These are phyloP conservation scores for Mimosa bimucronata DNA, from an alignment of 306 rosid genomes.

Conservation along the genomic window DNA sequence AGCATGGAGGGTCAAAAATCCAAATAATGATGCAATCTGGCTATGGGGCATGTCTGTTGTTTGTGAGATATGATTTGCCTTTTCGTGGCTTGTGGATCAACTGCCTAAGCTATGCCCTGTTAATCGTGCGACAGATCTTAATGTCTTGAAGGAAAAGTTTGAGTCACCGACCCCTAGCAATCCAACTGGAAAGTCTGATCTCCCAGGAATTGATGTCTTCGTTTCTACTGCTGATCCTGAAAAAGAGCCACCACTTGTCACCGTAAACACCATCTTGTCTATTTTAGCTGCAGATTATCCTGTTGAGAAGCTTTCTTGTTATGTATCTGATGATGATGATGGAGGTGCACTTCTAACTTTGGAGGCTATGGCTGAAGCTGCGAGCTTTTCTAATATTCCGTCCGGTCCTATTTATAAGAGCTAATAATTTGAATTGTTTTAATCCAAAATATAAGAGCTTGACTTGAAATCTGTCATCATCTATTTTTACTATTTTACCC, in stretches of 20 bases:
- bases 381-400: slow-evolving; percentile 94
- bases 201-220: slow-evolving; percentile 89
- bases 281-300: slow-evolving; percentile 91
- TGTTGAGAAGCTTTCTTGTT: slow-evolving; percentile 97
- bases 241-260: slow-evolving; percentile 97
- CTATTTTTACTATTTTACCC: too few relatives aligned
- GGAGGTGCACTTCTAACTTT: slow-evolving; percentile 98
- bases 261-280: slow-evolving; percentile 90
- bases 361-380: slow-evolving; percentile 99
- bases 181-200: slow-evolving; percentile 95
- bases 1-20: slow-evolving; percentile 75
- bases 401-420: too few relatives aligned
- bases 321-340: slow-evolving; percentile 98
- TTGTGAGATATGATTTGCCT: slow-evolving; percentile 97
- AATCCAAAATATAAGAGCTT: too few relatives aligned
- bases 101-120: slow-evolving; percentile 87
- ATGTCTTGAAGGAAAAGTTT: slow-evolving; percentile 86
- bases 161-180: too few relatives aligned
- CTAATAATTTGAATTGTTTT: too few relatives aligned
- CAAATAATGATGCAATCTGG: slow-evolving; percentile 84
- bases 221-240: slow-evolving; percentile 99
- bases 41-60: slow-evolving; percentile 97
- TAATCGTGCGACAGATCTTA: slow-evolving; percentile 86
- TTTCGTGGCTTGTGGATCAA: slow-evolving; percentile 97
- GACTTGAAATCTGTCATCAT: too few relatives aligned